These are phyloP conservation scores for Thalassiosira livingstoniorum DNA, from an alignment of 352 stramenopile species.

Conservation along the genomic window DNA sequence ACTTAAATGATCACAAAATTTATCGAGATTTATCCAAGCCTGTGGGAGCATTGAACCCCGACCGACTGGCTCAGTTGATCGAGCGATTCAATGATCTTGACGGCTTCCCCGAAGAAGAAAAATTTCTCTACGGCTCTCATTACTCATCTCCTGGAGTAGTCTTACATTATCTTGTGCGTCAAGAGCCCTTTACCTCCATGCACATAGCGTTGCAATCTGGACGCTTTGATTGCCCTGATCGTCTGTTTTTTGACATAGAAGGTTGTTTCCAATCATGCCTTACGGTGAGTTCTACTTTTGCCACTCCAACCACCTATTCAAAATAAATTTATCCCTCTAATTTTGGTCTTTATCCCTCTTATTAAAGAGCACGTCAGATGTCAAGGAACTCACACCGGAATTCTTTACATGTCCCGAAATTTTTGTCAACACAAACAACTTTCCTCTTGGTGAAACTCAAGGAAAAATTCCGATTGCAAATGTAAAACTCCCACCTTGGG, in stretches of 20 bases:
- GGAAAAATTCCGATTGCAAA: conserved; percentile 89
- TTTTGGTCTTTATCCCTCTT: too few relatives aligned
- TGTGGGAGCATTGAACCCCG: conserved; percentile 95
- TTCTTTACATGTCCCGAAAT: conserved; percentile 95
- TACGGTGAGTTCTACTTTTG: too few relatives aligned
- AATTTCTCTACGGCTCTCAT: conserved; percentile 93
- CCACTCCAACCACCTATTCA: conserved; percentile 10
- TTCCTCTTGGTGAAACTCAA: conserved; percentile 92
- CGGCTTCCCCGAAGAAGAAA: conserved; percentile 83
- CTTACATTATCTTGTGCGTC: conserved; percentile 95
- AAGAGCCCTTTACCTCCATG: conserved; percentile 97
- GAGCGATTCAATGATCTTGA: conserved; percentile 89
- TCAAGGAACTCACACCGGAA: conserved; percentile 99
- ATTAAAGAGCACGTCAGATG: conserved; percentile 97
- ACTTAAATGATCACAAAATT: conserved; percentile 90
- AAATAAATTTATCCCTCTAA: conserved; percentile 68
- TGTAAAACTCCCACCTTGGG: conserved; percentile 96
- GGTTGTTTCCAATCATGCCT: conserved; percentile 62
- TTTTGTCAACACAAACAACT: conserved; percentile 94
- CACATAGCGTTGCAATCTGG: conserved; percentile 94
- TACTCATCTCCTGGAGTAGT: conserved; percentile 97
- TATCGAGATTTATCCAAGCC: conserved; percentile 97
- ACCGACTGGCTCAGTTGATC: conserved; percentile 92
- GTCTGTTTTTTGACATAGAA: conserved; percentile 92
- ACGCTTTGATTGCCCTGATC: conserved; percentile 97